Evolutionary conservation across 768 basidiomycete species (phyloP), one percentile per base, ranked within the genome.

Genomic region (Mycena epipterygia): DNA sequence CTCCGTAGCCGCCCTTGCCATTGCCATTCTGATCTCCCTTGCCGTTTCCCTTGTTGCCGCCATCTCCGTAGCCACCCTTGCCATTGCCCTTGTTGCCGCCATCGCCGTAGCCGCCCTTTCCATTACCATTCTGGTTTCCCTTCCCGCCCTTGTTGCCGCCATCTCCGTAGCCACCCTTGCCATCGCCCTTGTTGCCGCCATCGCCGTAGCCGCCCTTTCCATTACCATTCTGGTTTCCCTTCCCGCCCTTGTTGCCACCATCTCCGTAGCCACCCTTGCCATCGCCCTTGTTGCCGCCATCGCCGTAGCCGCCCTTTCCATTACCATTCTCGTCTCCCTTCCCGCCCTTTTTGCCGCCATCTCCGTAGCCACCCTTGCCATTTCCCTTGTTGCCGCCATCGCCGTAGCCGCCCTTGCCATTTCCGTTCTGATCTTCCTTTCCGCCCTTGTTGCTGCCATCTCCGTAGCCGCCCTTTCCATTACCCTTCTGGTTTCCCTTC

Each of bases 21-120:
- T 30, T 8, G 14, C 32, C 52, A 8, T 55, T 23, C 11, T 35
- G 12, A 19, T n/a, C 55, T 4, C 37, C 37, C 21, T 33, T 39
- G 5, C 37, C 37, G 55, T 44, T 30, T 3, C 21, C 30, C 30
- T 56, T 56, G 11, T 56, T 56, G 30, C 55, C 55, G 44, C 67
- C 55, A 58, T 51, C 68, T 53, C 59, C 23, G 42, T 42, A 6
- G 12, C 46, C 59, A 8, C 19, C 42, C 52, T 55, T 55, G 7
- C 29, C 52, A 23, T 30, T 19, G 30, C 25, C 42, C 39, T 44
- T 30, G 23, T 33, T 2, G 29, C 33, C n/a, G 2, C 44, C 59
- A 2, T 61, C 16, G 59, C 16, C 29, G 2, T 19, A 6, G 35
- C 14, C 8, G 21, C 21, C 42, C 42, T 44, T 44, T 19, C 35